These are phyloP conservation scores for Pueraria montana DNA, from an alignment of 306 rosid species.

Conservation along the genomic window DNA sequence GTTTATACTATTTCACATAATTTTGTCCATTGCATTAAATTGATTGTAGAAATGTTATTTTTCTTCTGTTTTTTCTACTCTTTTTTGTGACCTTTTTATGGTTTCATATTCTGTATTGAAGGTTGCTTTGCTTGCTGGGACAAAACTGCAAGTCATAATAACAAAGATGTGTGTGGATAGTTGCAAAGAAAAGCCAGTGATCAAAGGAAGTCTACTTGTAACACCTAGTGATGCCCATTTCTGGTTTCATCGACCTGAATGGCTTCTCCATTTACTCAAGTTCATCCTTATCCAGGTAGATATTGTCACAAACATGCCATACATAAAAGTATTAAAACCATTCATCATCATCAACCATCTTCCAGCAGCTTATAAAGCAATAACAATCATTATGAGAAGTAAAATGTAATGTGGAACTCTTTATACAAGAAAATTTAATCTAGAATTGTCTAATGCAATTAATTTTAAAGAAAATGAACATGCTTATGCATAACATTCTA, in stretches of 20 bases:
- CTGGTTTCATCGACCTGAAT: constrained; percentile 70
- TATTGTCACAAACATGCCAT: neutral
- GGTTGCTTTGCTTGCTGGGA: constrained; percentile 70
- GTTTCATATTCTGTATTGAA: constrained; percentile 24
- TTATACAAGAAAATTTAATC: neutral
- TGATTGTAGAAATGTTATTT: neutral
- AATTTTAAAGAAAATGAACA: neutral
- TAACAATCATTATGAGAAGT: neutral
- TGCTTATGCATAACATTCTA: neutral
- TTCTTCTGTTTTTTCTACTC: too few relatives aligned
- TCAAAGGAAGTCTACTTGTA: constrained; percentile 64
- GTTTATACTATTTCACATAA: neutral
- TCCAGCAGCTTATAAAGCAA: neutral
- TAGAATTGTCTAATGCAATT: neutral
- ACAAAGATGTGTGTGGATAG: constrained; percentile 72
- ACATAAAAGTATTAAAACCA: neutral
- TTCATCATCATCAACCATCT: neutral
- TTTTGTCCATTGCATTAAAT: neutral
- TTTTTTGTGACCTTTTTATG: neutral
- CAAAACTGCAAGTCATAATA: constrained; percentile 70
- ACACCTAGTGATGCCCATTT: constrained; percentile 64
- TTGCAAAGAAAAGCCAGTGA: constrained; percentile 57
- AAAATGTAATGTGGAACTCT: neutral
- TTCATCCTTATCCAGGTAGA: constrained; percentile 70
- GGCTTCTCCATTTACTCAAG: constrained; percentile 71